Evolutionary conservation across 495 filamentous ascomycete genomes (phyloP).

Genomic region (Hypoxylon lienhwacheense): DNA sequence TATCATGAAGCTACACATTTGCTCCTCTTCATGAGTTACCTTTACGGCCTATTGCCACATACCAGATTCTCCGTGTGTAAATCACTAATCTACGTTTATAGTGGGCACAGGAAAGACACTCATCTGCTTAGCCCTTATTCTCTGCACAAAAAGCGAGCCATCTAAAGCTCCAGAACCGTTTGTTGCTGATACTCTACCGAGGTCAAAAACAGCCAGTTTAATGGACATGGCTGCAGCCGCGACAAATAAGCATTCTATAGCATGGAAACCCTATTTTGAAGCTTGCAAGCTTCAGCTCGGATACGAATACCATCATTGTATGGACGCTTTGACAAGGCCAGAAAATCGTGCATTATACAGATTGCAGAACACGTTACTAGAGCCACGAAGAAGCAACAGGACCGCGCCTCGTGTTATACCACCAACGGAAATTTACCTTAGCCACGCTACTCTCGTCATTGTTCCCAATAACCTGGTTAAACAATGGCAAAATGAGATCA

Average conservation of each 20-base stretch:
- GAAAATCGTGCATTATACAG: constrained; percentile 41
- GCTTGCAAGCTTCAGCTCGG: constrained; percentile 35
- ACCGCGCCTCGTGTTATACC: constrained; percentile 31
- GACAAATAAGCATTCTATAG: constrained; percentile 63
- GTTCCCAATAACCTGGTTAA: constrained; percentile 69
- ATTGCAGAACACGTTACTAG: constrained; percentile 40
- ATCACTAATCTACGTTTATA: constrained; percentile 21
- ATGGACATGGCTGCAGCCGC: constrained; percentile 72
- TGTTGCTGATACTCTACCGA: constrained; percentile 45
- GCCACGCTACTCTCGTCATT: constrained; percentile 68
- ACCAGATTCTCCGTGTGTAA: not conserved
- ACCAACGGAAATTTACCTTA: constrained; percentile 60
- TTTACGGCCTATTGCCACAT: constrained; percentile 47
- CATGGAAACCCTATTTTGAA: constrained; percentile 68
- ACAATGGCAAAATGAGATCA: constrained; percentile 69
- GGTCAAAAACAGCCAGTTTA: constrained; percentile 49
- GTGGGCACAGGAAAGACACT: constrained; percentile 80
- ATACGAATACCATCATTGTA: constrained; percentile 52
- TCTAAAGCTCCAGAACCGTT: constrained; percentile 58
- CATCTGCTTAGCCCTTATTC: constrained; percentile 79
- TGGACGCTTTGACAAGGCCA: constrained; percentile 50
- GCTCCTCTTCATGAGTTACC: not conserved
- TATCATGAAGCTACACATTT: not conserved
- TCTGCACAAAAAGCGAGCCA: constrained; percentile 74
- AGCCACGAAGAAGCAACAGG: constrained; percentile 49